phyloP scores from a whole-genome alignment of 768 basidiomycete genomes.

The Atractiella rhizophila region DNA sequence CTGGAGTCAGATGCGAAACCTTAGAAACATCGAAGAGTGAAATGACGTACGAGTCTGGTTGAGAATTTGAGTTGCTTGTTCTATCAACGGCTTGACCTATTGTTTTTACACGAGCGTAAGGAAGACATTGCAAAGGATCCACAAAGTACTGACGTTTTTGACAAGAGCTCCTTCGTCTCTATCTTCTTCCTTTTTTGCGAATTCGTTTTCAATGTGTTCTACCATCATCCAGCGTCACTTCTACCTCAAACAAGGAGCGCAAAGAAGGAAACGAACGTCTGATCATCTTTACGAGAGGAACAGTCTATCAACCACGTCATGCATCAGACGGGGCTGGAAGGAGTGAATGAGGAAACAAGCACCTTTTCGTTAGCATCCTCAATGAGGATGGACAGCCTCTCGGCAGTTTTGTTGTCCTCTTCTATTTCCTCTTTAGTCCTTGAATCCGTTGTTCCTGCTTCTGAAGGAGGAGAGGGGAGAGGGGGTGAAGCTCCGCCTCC shows the following conservation, averaged over 20 bases:
- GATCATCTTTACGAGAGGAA: not conserved
- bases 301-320: no score
- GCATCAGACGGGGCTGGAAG: no score
- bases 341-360: no score
- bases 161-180: slow-evolving; percentile 1
- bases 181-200: not conserved
- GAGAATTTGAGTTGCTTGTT: not conserved
- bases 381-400: not conserved
- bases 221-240: not conserved
- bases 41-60: not conserved
- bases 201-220: not conserved
- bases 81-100: not conserved
- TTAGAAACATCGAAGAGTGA: no score
- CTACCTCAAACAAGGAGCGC: not conserved
- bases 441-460: no score
- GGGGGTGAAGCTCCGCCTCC: no score
- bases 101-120: not conserved
- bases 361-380: not conserved
- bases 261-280: not conserved
- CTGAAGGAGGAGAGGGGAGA: no score
- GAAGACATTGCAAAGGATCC: not conserved
- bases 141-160: not conserved
- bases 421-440: not conserved
- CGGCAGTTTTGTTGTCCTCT: not conserved
- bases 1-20: no score